Percentiles rank a stretch among this genome's conserved stretches.
These are phyloP conservation scores for Hydnomerulius pinastri DNA, from an alignment of 768 basidiomycete genomes.

Conservation along the genomic window DNA sequence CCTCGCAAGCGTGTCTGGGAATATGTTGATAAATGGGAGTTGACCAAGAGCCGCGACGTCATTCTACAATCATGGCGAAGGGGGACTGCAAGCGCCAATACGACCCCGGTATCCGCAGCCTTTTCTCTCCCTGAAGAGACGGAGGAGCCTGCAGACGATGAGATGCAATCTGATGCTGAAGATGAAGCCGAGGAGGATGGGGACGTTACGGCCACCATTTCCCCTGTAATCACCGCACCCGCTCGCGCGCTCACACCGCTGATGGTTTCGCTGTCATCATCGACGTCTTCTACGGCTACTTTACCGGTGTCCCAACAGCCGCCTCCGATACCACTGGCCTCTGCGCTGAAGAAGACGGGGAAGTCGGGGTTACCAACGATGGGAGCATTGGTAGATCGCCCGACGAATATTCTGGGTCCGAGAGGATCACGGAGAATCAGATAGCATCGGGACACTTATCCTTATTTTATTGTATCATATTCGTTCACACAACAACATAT, in stretches of 20 bases:
- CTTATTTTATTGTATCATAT: slow-evolving; percentile 11
- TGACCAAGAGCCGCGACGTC: slow-evolving; percentile 63
- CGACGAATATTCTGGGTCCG: slow-evolving; percentile 36
- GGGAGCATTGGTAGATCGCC: slow-evolving; percentile 33
- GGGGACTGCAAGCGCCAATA: slow-evolving; percentile 31
- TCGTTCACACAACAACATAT: neutral
- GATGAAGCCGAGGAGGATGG: slow-evolving; percentile 19
- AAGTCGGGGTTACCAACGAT: slow-evolving; percentile 26
- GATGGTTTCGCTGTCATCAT: slow-evolving; percentile 37
- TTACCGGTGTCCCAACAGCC: slow-evolving; percentile 21
- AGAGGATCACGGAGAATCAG: slow-evolving; percentile 33
- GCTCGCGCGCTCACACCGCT: slow-evolving; percentile 23
- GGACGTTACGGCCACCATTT: slow-evolving; percentile 22
- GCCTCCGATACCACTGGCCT: slow-evolving; percentile 5
- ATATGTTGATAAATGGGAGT: slow-evolving; percentile 69
- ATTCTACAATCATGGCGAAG: slow-evolving; percentile 57
- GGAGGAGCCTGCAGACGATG: slow-evolving; percentile 19
- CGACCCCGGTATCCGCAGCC: slow-evolving; percentile 42
- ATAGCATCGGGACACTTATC: slow-evolving; percentile 14
- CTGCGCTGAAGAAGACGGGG: slow-evolving; percentile 23
- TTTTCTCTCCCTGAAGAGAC: slow-evolving; percentile 34
- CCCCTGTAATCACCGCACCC: slow-evolving; percentile 3
- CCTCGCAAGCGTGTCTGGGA: slow-evolving; percentile 77
- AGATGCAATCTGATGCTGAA: slow-evolving; percentile 21
- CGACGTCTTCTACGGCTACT: slow-evolving; percentile 40